A percentile compares a stretch with the other conserved stretches of the same genome.
phyloP scores from a whole-genome alignment of 1,284 basidiomycete genomes.

The Austroboletus novae-zelandiae region DNA sequence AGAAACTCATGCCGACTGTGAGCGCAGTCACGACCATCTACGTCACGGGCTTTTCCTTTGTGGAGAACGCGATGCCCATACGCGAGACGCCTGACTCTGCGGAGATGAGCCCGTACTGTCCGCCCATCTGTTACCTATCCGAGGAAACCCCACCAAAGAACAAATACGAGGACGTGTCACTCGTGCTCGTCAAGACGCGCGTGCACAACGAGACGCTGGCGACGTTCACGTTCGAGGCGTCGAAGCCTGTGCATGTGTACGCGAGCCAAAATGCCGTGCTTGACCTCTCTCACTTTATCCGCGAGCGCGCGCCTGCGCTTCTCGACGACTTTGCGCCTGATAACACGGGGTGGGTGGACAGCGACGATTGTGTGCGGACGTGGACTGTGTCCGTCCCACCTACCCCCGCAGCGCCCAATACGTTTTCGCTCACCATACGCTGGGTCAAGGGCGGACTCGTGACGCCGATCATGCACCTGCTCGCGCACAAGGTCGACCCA shows the following conservation, averaged over 20 bases:
- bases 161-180: slow-evolving; percentile 30
- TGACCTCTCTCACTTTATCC: slow-evolving; percentile 51
- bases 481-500: slow-evolving; percentile 16
- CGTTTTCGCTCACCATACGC: slow-evolving; percentile 23
- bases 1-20: slow-evolving; percentile 51
- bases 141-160: slow-evolving; percentile 40
- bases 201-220: slow-evolving; percentile 48
- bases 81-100: slow-evolving; percentile 39
- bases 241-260: slow-evolving; percentile 33
- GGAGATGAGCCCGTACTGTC: slow-evolving; percentile 55
- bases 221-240: slow-evolving; percentile 51
- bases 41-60: slow-evolving; percentile 51
- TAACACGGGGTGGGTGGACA: slow-evolving; percentile 41
- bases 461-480: slow-evolving; percentile 20
- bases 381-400: slow-evolving; percentile 54
- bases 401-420: slow-evolving; percentile 32
- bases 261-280: slow-evolving; percentile 56
- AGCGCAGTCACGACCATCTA: slow-evolving; percentile 48
- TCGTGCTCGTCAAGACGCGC: slow-evolving; percentile 36
- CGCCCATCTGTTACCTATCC: slow-evolving; percentile 51
- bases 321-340: slow-evolving; percentile 45
- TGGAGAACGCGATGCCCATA: slow-evolving; percentile 55
- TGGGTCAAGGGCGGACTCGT: slow-evolving; percentile 42
- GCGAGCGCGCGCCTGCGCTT: slow-evolving; percentile 45
- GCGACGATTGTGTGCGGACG: slow-evolving; percentile 63